Evolutionary conservation across 129 eudicot species (phyloP).

Genomic region (sunflower (Helianthus annuus)): HanXRQr2.0-SUNRISE NC_035433.2:94494573-94495072

Average conservation of each 20-base stretch:
- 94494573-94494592: not conserved
- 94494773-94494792: constrained; percentile 44
- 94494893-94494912: constrained; percentile 27
- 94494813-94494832: constrained; percentile 89
- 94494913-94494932: constrained; percentile 6
- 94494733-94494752: constrained; percentile 12
- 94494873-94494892: constrained; percentile 49
- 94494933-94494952: not conserved
- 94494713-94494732: constrained; percentile 79
- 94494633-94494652: constrained; percentile 80
- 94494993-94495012: not conserved
- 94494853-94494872: constrained; percentile 94
- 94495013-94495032: not conserved
- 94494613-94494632: constrained; percentile 90
- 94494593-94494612: constrained; percentile 69
- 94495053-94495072: constrained; percentile 11
- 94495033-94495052: not conserved
- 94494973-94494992: not conserved
- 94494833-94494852: constrained; percentile 79
- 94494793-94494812: constrained; percentile 72
- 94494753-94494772: constrained; percentile 10
- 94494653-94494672: constrained; percentile 54
- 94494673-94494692: constrained; percentile 19
- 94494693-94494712: constrained; percentile 13
- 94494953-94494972: constrained; percentile 21